Base-by-base conservation (phyloP, 2,329 filamentous ascomycete species). In the Pseudocercospora fijiensis region DNA sequence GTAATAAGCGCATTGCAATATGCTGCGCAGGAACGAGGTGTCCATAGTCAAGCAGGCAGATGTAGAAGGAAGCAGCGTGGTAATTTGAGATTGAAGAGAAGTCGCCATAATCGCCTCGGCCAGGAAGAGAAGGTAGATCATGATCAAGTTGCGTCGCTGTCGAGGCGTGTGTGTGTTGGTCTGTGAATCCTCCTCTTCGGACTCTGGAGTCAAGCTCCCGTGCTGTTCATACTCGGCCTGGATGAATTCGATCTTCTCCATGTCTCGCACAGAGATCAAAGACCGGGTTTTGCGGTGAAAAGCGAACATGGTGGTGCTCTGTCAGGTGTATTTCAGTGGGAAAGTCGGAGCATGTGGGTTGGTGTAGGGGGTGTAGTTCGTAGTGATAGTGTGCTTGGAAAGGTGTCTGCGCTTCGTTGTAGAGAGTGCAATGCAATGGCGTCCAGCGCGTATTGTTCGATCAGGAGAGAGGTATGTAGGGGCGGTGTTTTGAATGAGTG, bases 91-190 rank as follows among this genome's bases (percentile, higher is more conserved):
- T 56, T 80, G 78, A 6, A 82, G 75, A 58, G 78, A 80, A n/a
- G 80, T 80, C 26, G 79, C 77, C 77, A 82, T 81, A 69, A 82
- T 80, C 74, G 80, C 79, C 73, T 82, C 80, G 6, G 79, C 79
- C n/a, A 82, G 73, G 62, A 81, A 80, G 26, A 82, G 69, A 26
- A 80, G 70, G 67, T 81, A 81, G 53, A 82, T 78, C 66, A 82
- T 73, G 59, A 72, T 73, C 67, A 81, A 63, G 65, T 81, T 72
- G 26, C 67, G 65, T 27, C 55, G 63, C 55, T 64, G 59, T 45
- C 60, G 58, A 7, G 58, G 56, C 8, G 70, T n/a, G n/a, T 41
- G 37, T 41, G 37, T 41, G 5, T n/a, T 41, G 37, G 16, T 65
- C 30, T 58, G 52, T 60, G 67, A 62, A 24, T 67, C 64, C 37